Conservation (phyloP, 1,139 yeast genomes). For the Debaryomyces sp. region DNA sequence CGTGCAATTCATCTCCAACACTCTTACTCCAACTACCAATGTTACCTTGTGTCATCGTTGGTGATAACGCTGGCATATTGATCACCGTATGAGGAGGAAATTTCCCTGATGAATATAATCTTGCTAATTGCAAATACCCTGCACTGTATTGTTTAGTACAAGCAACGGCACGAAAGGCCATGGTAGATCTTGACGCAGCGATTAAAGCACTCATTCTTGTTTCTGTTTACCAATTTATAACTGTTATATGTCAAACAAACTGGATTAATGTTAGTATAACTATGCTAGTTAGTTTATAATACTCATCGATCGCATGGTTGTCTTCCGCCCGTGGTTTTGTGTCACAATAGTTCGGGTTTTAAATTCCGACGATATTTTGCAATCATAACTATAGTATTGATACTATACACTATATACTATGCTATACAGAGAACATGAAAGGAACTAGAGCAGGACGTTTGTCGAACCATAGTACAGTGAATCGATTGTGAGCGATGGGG, state of each 20-base stretch:
- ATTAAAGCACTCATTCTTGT: conserved; percentile 36
- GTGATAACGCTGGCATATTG: conserved; percentile 92
- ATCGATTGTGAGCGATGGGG: conserved; percentile 5
- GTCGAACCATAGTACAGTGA: conserved; percentile 12
- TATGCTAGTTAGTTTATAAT: neutral
- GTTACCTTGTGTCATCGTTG: conserved; percentile 97
- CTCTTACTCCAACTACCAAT: conserved; percentile 86
- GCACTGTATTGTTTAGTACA: conserved; percentile 19
- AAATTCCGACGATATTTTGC: conserved; percentile 9
- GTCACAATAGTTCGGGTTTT: conserved; percentile 10
- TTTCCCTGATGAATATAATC: conserved; percentile 49
- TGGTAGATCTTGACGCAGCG: conserved; percentile 36
- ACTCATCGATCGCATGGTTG: conserved; percentile 17
- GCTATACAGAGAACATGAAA: conserved; percentile 3
- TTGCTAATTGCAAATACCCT: conserved; percentile 31
- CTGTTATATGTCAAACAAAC: conserved; percentile 1
- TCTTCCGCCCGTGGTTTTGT: conserved; percentile 15
- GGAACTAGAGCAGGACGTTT: conserved; percentile 9
- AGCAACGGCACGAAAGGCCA: conserved; percentile 26
- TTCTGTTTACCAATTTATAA: conserved; percentile 5
- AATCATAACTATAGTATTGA: neutral
- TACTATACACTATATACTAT: neutral
- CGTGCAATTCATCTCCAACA: conserved; percentile 82
- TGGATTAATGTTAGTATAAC: neutral
- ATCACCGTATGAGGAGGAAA: conserved; percentile 73